Percentiles rank a stretch among this genome's conserved stretches.
Conservation (phyloP, 768 basidiomycete species). For the Amanita rimosa region DNA sequence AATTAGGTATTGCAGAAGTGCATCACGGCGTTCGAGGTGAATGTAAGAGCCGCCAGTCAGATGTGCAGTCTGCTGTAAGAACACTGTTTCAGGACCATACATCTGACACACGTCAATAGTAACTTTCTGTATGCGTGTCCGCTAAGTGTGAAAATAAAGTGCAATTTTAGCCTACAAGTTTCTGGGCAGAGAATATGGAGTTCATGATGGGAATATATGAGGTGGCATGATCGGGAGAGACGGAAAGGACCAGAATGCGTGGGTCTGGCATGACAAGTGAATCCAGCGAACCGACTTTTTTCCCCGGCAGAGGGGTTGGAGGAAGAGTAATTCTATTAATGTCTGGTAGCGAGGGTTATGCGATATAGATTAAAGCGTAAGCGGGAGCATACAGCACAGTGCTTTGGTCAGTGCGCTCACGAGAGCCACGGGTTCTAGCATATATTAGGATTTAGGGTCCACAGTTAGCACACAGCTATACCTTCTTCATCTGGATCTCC, state of each 20-base stretch:
- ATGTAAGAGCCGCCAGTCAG: slow-evolving; percentile 93
- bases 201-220: slow-evolving; percentile 99
- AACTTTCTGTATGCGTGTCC: slow-evolving; percentile 56
- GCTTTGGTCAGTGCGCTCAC: slow-evolving; percentile 90
- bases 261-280: slow-evolving; percentile 23
- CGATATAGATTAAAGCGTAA: slow-evolving; percentile 9
- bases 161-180: slow-evolving; percentile 49
- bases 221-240: slow-evolving; percentile 79
- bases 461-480: slow-evolving; percentile 14
- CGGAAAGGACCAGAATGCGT: slow-evolving; percentile 62
- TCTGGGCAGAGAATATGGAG: slow-evolving; percentile 97
- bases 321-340: slow-evolving; percentile 28
- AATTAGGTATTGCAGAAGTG: slow-evolving; percentile 86
- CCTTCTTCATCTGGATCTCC: slow-evolving; percentile 40
- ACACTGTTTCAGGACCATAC: slow-evolving; percentile 82
- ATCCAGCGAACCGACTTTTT: slow-evolving; percentile 19
- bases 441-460: slow-evolving; percentile 9
- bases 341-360: slow-evolving; percentile 15
- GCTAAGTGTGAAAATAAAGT: background rate
- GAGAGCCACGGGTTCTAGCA: slow-evolving; percentile 49
- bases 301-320: slow-evolving; percentile 16
- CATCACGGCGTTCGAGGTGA: slow-evolving; percentile 67
- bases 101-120: slow-evolving; percentile 95
- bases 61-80: slow-evolving; percentile 95
- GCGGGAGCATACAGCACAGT: slow-evolving; percentile 58